Evolutionary conservation across 345 rosid species (phyloP).

Genomic region (Eucalyptus marginata): DNA sequence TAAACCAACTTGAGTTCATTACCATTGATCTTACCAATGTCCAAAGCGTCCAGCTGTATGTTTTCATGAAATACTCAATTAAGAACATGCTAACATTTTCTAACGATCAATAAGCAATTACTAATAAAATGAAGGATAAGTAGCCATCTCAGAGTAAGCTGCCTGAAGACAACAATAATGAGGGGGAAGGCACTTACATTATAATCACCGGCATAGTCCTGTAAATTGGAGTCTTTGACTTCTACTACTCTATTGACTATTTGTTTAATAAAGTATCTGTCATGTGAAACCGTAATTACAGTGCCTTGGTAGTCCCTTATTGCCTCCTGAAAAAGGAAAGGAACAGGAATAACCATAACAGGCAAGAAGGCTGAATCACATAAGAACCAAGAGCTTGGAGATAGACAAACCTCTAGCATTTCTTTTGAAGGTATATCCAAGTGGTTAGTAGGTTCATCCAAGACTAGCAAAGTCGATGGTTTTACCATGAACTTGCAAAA

Average conservation of each 20-base stretch:
- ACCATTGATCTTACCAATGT: background rate
- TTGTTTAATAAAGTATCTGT: conserved; percentile 86
- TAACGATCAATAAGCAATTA: background rate
- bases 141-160: background rate
- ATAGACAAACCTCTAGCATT: conserved; percentile 77
- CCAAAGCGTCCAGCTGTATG: background rate
- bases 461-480: conserved; percentile 71
- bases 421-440: conserved; percentile 96
- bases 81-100: background rate
- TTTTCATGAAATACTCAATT: background rate
- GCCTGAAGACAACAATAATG: background rate
- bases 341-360: background rate
- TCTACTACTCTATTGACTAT: conserved; percentile 93
- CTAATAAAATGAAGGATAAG: background rate
- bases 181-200: conserved; percentile 25
- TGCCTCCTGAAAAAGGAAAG: conserved; percentile 57
- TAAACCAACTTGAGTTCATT: background rate
- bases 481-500: conserved; percentile 96
- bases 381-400: background rate
- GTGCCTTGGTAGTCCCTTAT: conserved; percentile 79
- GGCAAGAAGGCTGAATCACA: background rate
- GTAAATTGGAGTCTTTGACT: conserved; percentile 53
- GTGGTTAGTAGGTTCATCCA: conserved; percentile 97
- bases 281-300: conserved; percentile 82
- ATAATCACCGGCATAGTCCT: conserved; percentile 85